phyloP scores from a whole-genome alignment of 2,329 filamentous ascomycete genomes.

The Phoma sp. region DNA sequence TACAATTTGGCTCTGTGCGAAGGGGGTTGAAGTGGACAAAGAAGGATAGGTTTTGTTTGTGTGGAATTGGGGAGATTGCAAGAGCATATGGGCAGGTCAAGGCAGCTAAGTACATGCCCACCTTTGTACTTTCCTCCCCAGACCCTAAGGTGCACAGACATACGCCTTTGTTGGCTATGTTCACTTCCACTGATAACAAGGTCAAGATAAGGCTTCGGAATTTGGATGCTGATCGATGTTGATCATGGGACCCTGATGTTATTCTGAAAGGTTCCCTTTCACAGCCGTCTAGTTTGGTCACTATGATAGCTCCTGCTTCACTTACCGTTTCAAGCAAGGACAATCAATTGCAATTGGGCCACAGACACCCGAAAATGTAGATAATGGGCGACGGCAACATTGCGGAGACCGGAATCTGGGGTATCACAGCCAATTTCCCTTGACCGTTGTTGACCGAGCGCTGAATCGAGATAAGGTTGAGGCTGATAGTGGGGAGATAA shows the following conservation, averaged over 20 bases:
- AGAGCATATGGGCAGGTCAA: background rate
- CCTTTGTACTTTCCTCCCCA: slow-evolving; percentile 13
- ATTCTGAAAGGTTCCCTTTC: slow-evolving; percentile 9
- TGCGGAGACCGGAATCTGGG: slow-evolving; percentile 15
- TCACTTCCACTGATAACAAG: slow-evolving; percentile 27
- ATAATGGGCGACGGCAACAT: slow-evolving; percentile 7
- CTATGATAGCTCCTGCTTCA: background rate
- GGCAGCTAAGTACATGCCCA: slow-evolving; percentile 1
- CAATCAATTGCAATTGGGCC: background rate
- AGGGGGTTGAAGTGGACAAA: slow-evolving; percentile 6
- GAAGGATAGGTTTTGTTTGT: background rate
- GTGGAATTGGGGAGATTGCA: background rate
- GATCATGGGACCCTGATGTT: slow-evolving; percentile 18
- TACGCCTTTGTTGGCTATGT: slow-evolving; percentile 33
- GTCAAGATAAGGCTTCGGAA: slow-evolving; percentile 35
- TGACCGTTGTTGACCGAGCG: slow-evolving; percentile 13
- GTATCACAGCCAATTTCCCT: slow-evolving; percentile 10
- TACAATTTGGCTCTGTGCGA: background rate
- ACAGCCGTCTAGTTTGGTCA: slow-evolving; percentile 4
- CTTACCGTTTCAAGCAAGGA: slow-evolving; percentile 4
- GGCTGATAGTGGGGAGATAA: slow-evolving; percentile 18
- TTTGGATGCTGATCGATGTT: slow-evolving; percentile 7
- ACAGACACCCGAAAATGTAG: background rate
- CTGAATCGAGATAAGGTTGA: slow-evolving; percentile 18
- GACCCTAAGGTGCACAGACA: slow-evolving; percentile 12